Conservation (phyloP, 2,329 filamentous ascomycete genomes). For the Clonostachys byssicola region DNA sequence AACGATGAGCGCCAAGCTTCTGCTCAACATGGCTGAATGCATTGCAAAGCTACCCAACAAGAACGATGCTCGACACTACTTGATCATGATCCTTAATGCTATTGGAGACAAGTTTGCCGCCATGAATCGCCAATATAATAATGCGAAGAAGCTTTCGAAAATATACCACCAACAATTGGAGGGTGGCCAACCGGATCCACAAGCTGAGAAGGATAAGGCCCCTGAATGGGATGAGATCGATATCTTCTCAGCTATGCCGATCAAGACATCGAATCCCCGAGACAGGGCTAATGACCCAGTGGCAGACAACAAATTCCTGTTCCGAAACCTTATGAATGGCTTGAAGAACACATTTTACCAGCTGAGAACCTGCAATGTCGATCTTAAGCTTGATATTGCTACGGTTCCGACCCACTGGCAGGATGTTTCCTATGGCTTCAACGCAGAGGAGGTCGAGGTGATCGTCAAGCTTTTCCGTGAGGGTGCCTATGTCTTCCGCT, state of each 20-base stretch:
- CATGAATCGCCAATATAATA: conserved; percentile 95
- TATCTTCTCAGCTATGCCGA: conserved; percentile 93
- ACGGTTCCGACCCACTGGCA: conserved; percentile 88
- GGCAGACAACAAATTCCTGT: conserved; percentile 94
- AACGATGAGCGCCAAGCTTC: conserved; percentile 96
- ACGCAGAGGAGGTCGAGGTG: conserved; percentile 93
- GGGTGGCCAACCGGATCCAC: conserved; percentile 63
- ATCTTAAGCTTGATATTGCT: conserved; percentile 65
- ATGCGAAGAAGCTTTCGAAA: conserved; percentile 89
- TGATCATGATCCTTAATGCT: conserved; percentile 96
- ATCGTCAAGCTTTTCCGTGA: conserved; percentile 97
- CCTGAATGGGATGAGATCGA: conserved; percentile 98
- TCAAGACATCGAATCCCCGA: conserved; percentile 88
- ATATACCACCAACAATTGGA: conserved; percentile 63
- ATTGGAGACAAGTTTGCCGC: conserved; percentile 97
- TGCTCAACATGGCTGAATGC: conserved; percentile 97
- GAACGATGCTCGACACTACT: conserved; percentile 86
- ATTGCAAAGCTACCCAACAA: conserved; percentile 94
- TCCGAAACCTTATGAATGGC: conserved; percentile 93
- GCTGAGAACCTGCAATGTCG: conserved; percentile 82
- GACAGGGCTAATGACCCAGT: conserved; percentile 89
- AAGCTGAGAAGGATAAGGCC: conserved; percentile 73
- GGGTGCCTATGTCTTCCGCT: conserved; percentile 92
- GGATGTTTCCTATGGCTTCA: conserved; percentile 94
- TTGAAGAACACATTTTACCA: conserved; percentile 97